Conservation (phyloP, 495 filamentous ascomycete species). For the Penicillium herquei region DNA sequence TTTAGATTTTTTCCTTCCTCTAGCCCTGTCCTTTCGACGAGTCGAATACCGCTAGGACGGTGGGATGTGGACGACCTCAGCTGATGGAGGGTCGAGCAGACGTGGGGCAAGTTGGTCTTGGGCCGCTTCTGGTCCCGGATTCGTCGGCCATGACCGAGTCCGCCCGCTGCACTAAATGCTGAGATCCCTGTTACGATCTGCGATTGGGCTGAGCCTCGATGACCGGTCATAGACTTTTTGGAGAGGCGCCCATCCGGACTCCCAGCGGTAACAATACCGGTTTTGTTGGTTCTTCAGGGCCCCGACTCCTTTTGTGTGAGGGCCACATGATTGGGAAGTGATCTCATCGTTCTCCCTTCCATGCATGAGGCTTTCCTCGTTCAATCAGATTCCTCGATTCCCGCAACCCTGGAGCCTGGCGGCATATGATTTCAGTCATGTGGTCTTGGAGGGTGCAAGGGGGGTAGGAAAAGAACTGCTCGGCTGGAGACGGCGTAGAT, state of each 20-base stretch:
- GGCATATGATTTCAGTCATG: constrained; percentile 32
- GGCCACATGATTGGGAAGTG: constrained; percentile 7
- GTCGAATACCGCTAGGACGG: constrained; percentile 16
- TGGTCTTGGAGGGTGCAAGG: constrained; percentile 16
- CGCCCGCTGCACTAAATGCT: constrained; percentile 20
- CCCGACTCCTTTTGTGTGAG: constrained; percentile 5
- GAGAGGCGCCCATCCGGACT: constrained; percentile 16
- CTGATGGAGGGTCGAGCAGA: constrained; percentile 32
- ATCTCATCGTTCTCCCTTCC: constrained; percentile 23
- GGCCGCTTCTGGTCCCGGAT: constrained; percentile 25
- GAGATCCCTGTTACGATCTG: constrained; percentile 33
- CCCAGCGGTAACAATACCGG: constrained; percentile 3
- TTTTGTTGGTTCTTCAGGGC: constrained; percentile 12
- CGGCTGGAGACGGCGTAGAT: constrained; percentile 4
- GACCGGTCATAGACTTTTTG: constrained; percentile 24
- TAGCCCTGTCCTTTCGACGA: constrained; percentile 12
- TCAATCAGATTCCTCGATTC: constrained; percentile 15
- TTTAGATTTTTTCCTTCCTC: neutral
- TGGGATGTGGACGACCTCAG: constrained; percentile 20
- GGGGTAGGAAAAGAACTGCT: neutral
- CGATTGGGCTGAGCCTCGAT: constrained; percentile 30
- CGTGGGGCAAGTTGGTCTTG: constrained; percentile 29
- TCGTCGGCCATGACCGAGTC: constrained; percentile 22
- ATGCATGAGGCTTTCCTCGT: constrained; percentile 9
- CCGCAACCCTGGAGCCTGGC: constrained; percentile 22